Percentiles rank a stretch among this genome's conserved stretches.
Conservation (phyloP, 2,329 filamentous ascomycete species). For the Monosporascus sp. region DNA sequence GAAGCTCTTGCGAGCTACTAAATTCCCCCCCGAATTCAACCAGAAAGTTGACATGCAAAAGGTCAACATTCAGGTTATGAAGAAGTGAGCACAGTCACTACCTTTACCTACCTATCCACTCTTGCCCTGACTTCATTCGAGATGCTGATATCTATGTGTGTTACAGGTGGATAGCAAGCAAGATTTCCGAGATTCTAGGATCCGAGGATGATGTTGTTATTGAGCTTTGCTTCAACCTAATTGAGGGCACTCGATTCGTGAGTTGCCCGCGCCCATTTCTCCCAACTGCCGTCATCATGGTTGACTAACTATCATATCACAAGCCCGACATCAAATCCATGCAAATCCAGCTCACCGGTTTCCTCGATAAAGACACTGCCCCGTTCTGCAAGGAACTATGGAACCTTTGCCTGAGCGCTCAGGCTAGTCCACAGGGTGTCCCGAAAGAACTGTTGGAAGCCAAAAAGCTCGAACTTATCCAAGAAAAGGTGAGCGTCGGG, state of each 20-base stretch:
- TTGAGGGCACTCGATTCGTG: constrained; percentile 73
- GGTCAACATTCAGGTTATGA: constrained; percentile 96
- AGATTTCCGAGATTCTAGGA: constrained; percentile 82
- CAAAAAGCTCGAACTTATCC: constrained; percentile 90
- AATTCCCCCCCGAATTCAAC: constrained; percentile 89
- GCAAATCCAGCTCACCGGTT: constrained; percentile 91
- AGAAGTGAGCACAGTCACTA: constrained; percentile 62
- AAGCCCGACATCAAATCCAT: constrained; percentile 94
- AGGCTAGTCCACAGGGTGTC: constrained; percentile 81
- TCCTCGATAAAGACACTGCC: constrained; percentile 87
- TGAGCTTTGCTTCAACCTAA: constrained; percentile 67
- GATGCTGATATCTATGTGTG: neutral
- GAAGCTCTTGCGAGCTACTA: constrained; percentile 84
- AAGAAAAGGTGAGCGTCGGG: constrained; percentile 69
- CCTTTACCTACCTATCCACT: neutral
- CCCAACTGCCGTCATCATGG: neutral
- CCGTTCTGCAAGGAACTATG: constrained; percentile 91
- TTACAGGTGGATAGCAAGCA: constrained; percentile 83
- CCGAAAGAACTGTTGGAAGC: constrained; percentile 92
- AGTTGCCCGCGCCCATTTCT: constrained; percentile 28
- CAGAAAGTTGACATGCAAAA: constrained; percentile 96
- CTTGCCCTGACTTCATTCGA: constrained; percentile 1
- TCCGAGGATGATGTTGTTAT: constrained; percentile 94
- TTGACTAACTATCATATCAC: constrained; percentile 6
- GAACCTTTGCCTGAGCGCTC: constrained; percentile 85